Percentiles rank a stretch among this genome's conserved stretches.
These are phyloP conservation scores for Colletotrichum sansevieriae DNA, from an alignment of 2,329 filamentous ascomycete species.

Conservation along the genomic window DNA sequence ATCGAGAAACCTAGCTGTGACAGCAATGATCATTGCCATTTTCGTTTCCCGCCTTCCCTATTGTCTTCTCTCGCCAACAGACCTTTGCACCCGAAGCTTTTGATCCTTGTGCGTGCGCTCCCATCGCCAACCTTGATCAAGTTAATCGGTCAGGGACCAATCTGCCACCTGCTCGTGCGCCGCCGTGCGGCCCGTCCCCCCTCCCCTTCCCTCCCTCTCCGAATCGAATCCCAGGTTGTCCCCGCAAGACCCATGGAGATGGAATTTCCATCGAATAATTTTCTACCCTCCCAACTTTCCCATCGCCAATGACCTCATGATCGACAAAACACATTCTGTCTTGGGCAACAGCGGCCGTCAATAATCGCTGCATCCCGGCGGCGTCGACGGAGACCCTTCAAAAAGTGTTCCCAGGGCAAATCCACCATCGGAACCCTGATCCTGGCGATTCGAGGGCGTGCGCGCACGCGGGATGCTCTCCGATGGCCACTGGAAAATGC, in stretches of 20 bases:
- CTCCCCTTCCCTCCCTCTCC: background rate
- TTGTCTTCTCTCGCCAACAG: conserved; percentile 5
- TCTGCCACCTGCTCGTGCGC: conserved; percentile 17
- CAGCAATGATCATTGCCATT: conserved; percentile 38
- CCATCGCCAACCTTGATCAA: conserved; percentile 21
- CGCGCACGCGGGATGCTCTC: conserved; percentile 31
- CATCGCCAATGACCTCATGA: conserved; percentile 42
- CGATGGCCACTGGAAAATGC: conserved; percentile 32
- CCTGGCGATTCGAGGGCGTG: conserved; percentile 5
- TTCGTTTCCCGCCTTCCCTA: background rate
- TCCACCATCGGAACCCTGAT: conserved; percentile 28
- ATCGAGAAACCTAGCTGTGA: conserved; percentile 35
- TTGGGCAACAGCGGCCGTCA: conserved; percentile 37
- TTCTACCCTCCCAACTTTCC: conserved; percentile 23
- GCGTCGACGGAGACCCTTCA: conserved; percentile 33
- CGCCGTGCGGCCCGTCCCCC: background rate
- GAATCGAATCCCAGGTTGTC: conserved; percentile 12
- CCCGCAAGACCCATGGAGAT: conserved; percentile 37
- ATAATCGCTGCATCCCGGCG: conserved; percentile 37
- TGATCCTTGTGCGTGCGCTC: conserved; percentile 19
- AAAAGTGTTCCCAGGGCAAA: conserved; percentile 34
- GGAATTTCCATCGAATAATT: conserved; percentile 35
- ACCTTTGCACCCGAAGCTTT: conserved; percentile 8
- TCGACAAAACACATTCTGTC: conserved; percentile 25
- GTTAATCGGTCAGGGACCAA: conserved; percentile 24